Evolutionary conservation across 306 rosid genomes (phyloP), one percentile per base, ranked within the genome.

Genomic region (Vicia villosa): DNA sequence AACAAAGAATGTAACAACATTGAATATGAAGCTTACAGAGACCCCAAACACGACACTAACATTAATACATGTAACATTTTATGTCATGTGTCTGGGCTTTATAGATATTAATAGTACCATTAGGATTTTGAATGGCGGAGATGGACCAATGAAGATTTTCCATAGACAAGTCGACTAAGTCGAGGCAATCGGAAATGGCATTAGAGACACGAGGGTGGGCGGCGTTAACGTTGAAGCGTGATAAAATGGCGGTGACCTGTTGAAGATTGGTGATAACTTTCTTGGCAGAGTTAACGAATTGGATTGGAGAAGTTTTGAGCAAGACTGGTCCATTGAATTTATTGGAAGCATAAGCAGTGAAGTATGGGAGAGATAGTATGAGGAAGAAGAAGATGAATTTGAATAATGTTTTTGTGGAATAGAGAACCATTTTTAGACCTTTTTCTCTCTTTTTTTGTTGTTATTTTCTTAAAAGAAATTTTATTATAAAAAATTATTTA

Each of bases 111-210:
- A 26, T 55, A 4, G 3, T 56, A 26, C 91, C 89, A 5, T 66
- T 70, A 15, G 86, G 87, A 69, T 46, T 84, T 55, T 84, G 75
- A 21, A 86, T 46, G 8, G 91, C 93, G 41, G 94, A 82, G 49
- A 77, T 42, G 3, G 96, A 69, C 91, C 89, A 77, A 8, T 13
- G 26, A 62, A 89, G 75, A 17, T 66, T 81, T 3, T 91, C 96
- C 1, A 73, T 43, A 21, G 96, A 82, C 62, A 72, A 54, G 17
- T 89, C 90, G 3, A 91, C 83, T 63, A 91, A 77, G 16, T 89
- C 91, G 6, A 87, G 58, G 65, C 97, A 91, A 75, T 87, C 91
- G 8, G 77, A 72, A 62, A 91, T 68, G 79, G 96, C 93, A 30
- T 68, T 74, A 4, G 93, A 68, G 56, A 86, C 79, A 11, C 83